Percentiles rank a stretch among this genome's conserved stretches.
Evolutionary conservation across 768 basidiomycete genomes (phyloP).

Genomic region (Tylopilus plumbeoviolaceoides): DNA sequence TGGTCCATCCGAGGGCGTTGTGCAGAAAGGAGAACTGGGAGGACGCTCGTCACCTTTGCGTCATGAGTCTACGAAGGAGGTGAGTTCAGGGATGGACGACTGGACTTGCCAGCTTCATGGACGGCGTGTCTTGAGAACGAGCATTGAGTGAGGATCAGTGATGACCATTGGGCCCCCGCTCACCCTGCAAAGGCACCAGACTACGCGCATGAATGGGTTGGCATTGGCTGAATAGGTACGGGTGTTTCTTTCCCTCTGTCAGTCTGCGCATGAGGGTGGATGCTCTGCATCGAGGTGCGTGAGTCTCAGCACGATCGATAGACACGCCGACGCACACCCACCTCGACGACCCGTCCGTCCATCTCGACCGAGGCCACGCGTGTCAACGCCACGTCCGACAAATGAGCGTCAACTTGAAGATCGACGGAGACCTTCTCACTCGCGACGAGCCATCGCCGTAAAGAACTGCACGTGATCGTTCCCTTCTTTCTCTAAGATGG

Average conservation of each 20-base stretch:
- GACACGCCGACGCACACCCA: slow-evolving; percentile 27
- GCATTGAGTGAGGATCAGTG: not conserved
- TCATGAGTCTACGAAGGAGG: slow-evolving; percentile 60
- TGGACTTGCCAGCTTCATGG: slow-evolving; percentile 69
- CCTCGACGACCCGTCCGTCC: slow-evolving; percentile 41
- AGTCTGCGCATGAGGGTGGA: slow-evolving; percentile 41
- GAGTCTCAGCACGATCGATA: too few species aligned
- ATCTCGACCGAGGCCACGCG: slow-evolving; percentile 38
- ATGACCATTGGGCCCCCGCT: not conserved
- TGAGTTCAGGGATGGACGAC: not conserved
- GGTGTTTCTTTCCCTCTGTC: slow-evolving; percentile 80
- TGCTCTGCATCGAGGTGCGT: too few species aligned
- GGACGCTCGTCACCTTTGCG: slow-evolving; percentile 70
- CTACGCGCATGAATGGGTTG: slow-evolving; percentile 49
- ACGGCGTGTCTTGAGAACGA: slow-evolving; percentile 63
- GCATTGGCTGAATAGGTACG: slow-evolving; percentile 92
- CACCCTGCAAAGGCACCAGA: slow-evolving; percentile 76
- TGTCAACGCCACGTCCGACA: too few species aligned
- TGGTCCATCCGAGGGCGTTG: slow-evolving; percentile 61
- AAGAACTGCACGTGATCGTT: too few species aligned
- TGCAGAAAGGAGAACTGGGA: slow-evolving; percentile 86
- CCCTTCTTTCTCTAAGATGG: slow-evolving; percentile 25
- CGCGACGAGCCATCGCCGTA: too few species aligned
- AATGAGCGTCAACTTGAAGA: too few species aligned
- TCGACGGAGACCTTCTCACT: too few species aligned